Conservation (phyloP, 2,329 filamentous ascomycete species). For the Cercospora sojina region DNA sequence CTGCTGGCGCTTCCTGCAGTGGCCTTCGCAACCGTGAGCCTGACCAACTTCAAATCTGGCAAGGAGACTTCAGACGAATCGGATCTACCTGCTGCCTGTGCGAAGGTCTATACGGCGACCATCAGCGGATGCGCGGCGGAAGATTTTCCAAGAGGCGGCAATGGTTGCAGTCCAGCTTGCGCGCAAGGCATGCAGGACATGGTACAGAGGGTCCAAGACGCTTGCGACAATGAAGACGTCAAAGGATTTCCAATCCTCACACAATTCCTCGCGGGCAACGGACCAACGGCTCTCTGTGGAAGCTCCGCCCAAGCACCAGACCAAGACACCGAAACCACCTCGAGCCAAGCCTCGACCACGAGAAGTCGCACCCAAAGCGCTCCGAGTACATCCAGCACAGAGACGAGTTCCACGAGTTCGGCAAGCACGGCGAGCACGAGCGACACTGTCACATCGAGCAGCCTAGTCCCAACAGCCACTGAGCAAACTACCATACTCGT, state of each 20-base stretch:
- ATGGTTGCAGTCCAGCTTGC: constrained; percentile 43
- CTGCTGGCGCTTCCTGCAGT: constrained; percentile 31
- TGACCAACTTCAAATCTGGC: constrained; percentile 42
- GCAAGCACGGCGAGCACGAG: constrained; percentile 18
- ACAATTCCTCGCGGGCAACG: constrained; percentile 44
- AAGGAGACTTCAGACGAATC: constrained; percentile 40
- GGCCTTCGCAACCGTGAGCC: constrained; percentile 40
- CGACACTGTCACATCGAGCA: constrained; percentile 14
- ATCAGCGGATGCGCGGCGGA: constrained; percentile 43
- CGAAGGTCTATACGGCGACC: constrained; percentile 42
- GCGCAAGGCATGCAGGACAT: constrained; percentile 43
- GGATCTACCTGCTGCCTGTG: constrained; percentile 42
- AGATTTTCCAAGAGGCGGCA: constrained; percentile 44
- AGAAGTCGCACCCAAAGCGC: constrained; percentile 16
- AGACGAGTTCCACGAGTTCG: constrained; percentile 13
- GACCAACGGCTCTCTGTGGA: constrained; percentile 42
- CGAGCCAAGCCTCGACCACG: neutral
- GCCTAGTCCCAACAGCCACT: constrained; percentile 4
- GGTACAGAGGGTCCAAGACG: constrained; percentile 34
- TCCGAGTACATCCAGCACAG: constrained; percentile 24
- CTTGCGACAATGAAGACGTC: constrained; percentile 40
- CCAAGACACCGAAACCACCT: neutral
- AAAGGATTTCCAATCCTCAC: constrained; percentile 44
- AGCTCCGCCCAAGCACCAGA: constrained; percentile 15
- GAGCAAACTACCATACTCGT: constrained; percentile 21